A percentile compares a stretch with the other conserved stretches of the same genome.
Conservation (phyloP, 768 basidiomycete genomes). For the Paxillus ammoniavirescens region DNA sequence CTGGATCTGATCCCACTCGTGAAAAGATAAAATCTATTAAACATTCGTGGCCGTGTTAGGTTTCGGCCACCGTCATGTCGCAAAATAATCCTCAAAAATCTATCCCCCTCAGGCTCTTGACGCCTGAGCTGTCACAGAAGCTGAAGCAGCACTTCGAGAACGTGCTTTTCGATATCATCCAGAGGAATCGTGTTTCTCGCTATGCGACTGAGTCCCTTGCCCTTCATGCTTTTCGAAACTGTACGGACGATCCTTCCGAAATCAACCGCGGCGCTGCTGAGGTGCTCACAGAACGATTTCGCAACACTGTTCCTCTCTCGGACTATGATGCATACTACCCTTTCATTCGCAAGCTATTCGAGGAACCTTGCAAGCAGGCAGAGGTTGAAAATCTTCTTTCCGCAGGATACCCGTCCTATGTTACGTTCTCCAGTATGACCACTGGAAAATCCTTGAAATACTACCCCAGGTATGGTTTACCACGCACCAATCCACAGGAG, state of each 20-base stretch:
- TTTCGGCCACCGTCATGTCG: not conserved
- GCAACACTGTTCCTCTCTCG: conserved; percentile 4
- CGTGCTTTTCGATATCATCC: not conserved
- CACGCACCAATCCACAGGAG: not conserved
- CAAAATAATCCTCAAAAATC: not conserved
- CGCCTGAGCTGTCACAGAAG: not conserved
- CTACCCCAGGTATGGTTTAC: not conserved
- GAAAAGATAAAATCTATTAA: no score
- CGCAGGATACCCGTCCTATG: not conserved
- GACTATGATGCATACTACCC: not conserved
- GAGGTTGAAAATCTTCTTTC: conserved; percentile 4
- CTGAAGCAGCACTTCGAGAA: not conserved
- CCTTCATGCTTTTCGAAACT: not conserved
- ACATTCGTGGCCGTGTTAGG: no score
- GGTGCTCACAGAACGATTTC: not conserved
- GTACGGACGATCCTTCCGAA: not conserved
- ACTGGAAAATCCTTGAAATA: conserved; percentile 1
- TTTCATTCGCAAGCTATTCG: conserved; percentile 1
- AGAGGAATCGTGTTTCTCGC: not conserved
- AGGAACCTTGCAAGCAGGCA: conserved; percentile 6
- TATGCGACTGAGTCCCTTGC: not conserved
- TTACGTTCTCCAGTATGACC: conserved; percentile 2
- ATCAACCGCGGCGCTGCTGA: not conserved
- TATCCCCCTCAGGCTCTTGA: not conserved
- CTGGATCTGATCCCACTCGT: no score